Base-by-base conservation (phyloP, 495 filamentous ascomycete species). In the Aspergillus carlsbadensis region DNA sequence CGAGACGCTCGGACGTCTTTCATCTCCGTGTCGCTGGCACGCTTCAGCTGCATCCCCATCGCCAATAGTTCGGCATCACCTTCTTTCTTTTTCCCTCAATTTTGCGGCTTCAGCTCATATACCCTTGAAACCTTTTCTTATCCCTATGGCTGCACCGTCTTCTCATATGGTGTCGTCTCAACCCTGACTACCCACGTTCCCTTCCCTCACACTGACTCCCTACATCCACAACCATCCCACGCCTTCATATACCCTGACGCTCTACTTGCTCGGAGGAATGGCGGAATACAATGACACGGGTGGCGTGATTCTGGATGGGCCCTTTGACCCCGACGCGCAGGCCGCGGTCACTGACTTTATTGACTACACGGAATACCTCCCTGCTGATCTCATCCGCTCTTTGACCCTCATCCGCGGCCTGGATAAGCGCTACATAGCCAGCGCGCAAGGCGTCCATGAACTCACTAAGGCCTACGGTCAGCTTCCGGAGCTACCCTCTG, bases 321-420 rank as follows among this genome's bases (percentile, higher is more conserved):
- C 76, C 42, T 77, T 76, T 52, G 91, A 98, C 63, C 93, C 93
- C 17, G 94, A 98, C 72, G 89, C 90, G n/a, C 90, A 96, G 59
- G 88, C 92, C 8, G 94, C 91, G 51, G 87, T 97, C 14, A 93
- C 88, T 58, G 94, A 98, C 74, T 98, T 92, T 70, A 87, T 96
- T 63, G 94, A 97, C 71, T 96, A 88, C 70, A 97, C 94, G 59
- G 94, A 98, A 75, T 95, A 94, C 75, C 89, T 98, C 17, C 93
- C 94, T 14, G 88, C 92, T 29, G 95, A 98, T 72, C 84, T 98
- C 56, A 82, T 87, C 55, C 91, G 94, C 60, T 96, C 94, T 52
- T 80, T 98, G 40, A 91, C 88, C 45, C 82, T 97, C 46, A 91
- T 98, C 60, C 81, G 85, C 59, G 84, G 91, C 48, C 87, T 97